Evolutionary conservation across 495 filamentous ascomycete genomes (phyloP).

Genomic region (Tuber magnatum): DNA sequence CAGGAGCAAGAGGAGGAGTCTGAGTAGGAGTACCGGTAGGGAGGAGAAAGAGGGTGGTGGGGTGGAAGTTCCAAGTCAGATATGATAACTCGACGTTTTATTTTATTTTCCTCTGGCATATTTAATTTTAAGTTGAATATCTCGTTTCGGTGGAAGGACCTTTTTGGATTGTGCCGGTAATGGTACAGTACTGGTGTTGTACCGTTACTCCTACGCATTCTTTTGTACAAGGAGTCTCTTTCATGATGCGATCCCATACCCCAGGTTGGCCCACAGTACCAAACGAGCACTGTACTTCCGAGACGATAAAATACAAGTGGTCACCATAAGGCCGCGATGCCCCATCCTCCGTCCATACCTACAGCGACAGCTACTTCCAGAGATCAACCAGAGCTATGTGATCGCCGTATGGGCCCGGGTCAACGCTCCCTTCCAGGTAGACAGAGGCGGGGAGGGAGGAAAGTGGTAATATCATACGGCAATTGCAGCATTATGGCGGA

Average conservation of each 20-base stretch:
- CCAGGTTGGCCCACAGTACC: neutral
- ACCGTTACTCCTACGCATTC: neutral
- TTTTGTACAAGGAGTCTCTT: too few relatives aligned
- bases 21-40: too few relatives aligned
- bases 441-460: neutral
- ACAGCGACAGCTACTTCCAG: neutral
- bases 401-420: neutral
- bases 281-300: neutral
- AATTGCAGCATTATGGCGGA: neutral
- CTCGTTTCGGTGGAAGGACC: too few relatives aligned
- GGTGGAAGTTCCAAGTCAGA: neutral
- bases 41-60: neutral
- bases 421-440: neutral
- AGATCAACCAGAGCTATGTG: neutral
- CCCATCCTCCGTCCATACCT: neutral
- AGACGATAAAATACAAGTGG: neutral
- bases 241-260: neutral
- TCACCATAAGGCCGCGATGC: neutral
- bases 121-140: neutral
- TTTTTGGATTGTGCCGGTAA: neutral
- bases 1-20: neutral
- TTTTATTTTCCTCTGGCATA: neutral
- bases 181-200: neutral
- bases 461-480: neutral
- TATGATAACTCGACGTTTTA: neutral